Evolutionary conservation across 2,329 filamentous ascomycete species (phyloP).

Genomic region (Corinectria fuckeliana): DNA sequence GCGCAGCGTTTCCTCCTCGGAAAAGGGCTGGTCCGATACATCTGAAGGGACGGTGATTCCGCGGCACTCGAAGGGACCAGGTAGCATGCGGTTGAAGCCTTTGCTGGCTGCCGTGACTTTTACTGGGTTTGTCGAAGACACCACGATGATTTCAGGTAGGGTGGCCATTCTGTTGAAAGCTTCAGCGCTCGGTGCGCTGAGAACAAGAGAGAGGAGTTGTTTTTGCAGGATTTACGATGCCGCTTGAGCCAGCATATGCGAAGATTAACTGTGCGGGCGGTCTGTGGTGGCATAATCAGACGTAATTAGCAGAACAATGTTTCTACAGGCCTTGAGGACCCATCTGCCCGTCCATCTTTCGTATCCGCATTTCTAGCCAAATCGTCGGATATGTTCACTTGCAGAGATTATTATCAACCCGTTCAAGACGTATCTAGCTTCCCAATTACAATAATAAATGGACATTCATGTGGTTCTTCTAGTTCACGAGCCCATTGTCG

Average conservation of each 20-base stretch:
- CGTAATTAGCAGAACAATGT: not conserved
- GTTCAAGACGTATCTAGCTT: no score
- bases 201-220: not conserved
- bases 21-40: conserved; percentile 49
- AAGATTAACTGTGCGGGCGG: not conserved
- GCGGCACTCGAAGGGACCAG: conserved; percentile 35
- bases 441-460: no score
- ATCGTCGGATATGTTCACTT: no score
- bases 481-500: no score
- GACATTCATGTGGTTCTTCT: no score
- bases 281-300: not conserved
- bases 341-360: not conserved
- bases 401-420: no score
- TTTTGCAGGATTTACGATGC: not conserved
- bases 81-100: conserved; percentile 47
- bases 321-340: no score
- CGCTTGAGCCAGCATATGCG: not conserved
- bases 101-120: conserved; percentile 46
- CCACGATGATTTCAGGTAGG: conserved; percentile 30
- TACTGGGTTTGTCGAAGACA: conserved; percentile 49
- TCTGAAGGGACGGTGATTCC: conserved; percentile 45
- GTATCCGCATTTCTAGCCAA: not conserved
- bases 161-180: not conserved
- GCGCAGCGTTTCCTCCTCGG: conserved; percentile 46
- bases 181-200: not conserved